phyloP scores from a whole-genome alignment of 345 rosid genomes.

The Lepidium africanum region DNA sequence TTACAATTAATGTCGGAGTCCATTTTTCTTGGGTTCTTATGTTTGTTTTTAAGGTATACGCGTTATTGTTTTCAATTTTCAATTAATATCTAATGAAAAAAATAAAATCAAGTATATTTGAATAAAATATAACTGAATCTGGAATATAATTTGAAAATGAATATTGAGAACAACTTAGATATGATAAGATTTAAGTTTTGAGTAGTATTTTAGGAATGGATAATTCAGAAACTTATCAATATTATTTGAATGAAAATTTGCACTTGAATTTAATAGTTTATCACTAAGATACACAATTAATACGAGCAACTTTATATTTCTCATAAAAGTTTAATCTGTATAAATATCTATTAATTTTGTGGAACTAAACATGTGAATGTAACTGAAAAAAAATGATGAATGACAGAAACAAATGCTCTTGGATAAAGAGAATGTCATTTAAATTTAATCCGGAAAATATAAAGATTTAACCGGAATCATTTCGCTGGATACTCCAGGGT shows the following conservation, averaged over 20 bases:
- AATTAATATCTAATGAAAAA: not conserved
- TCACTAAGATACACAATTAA: not conserved
- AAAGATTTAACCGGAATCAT: not conserved
- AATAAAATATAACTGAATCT: not conserved
- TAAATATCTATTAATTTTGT: not conserved
- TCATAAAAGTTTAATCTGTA: not conserved
- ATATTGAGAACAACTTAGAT: not conserved
- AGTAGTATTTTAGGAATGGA: not conserved
- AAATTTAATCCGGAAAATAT: not conserved
- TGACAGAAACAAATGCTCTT: not conserved
- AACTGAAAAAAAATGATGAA: not conserved
- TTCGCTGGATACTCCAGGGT: not conserved
- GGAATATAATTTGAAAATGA: not conserved
- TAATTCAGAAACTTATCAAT: not conserved
- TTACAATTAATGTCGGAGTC: not conserved
- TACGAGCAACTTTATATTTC: not conserved
- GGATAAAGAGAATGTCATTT: slow-evolving; percentile 12
- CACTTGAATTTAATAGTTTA: not conserved
- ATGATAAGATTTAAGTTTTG: not conserved
- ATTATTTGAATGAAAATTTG: not conserved
- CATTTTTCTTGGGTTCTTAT: not conserved
- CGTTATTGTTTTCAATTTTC: not conserved
- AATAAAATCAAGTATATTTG: not conserved
- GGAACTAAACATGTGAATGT: not conserved
- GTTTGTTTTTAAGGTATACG: not conserved